A percentile compares a stretch with the other conserved stretches of the same genome.
These are phyloP conservation scores for Vickermania ingenoplastis DNA, from an alignment of 208 protist genomes.

Conservation along the genomic window DNA sequence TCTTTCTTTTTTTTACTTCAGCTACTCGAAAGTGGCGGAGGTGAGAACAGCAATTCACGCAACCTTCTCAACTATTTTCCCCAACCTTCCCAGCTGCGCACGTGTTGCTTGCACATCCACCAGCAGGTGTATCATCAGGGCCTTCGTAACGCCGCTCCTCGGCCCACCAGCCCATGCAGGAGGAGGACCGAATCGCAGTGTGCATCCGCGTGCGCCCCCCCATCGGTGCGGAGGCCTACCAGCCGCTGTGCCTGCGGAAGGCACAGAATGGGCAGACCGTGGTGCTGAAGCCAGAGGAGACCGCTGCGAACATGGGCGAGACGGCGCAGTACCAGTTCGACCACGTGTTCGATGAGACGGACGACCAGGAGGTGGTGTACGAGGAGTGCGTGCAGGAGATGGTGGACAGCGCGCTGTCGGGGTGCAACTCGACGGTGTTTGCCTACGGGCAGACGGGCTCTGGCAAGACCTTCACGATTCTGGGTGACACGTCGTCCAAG, in stretches of 20 bases:
- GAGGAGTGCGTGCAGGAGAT: conserved; percentile 75
- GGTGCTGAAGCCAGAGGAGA: conserved; percentile 55
- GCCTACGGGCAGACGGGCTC: conserved; percentile 87
- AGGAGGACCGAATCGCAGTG: conserved; percentile 69
- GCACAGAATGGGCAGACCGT: conserved; percentile 67
- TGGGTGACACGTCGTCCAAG: conserved; percentile 44
- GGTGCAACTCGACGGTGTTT: conserved; percentile 78
- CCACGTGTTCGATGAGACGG: conserved; percentile 70
- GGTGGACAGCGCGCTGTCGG: conserved; percentile 67
- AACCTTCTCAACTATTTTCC: too few species aligned
- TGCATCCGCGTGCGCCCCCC: conserved; percentile 74
- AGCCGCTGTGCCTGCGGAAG: conserved; percentile 53
- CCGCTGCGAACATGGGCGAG: conserved; percentile 19
- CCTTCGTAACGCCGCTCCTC: too few species aligned
- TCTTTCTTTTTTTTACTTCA: too few species aligned
- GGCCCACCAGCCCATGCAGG: too few species aligned
- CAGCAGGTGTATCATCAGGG: too few species aligned
- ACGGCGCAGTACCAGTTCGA: conserved; percentile 66
- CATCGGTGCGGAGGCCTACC: conserved; percentile 59
- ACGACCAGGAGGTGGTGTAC: conserved; percentile 72
- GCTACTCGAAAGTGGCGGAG: too few species aligned
- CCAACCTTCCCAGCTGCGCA: too few species aligned
- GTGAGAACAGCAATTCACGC: too few species aligned
- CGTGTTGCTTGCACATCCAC: too few species aligned
- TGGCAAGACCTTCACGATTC: conserved; percentile 89